Conservation (phyloP, 2,329 filamentous ascomycete species). For the Diaporthe australafricana region DNA sequence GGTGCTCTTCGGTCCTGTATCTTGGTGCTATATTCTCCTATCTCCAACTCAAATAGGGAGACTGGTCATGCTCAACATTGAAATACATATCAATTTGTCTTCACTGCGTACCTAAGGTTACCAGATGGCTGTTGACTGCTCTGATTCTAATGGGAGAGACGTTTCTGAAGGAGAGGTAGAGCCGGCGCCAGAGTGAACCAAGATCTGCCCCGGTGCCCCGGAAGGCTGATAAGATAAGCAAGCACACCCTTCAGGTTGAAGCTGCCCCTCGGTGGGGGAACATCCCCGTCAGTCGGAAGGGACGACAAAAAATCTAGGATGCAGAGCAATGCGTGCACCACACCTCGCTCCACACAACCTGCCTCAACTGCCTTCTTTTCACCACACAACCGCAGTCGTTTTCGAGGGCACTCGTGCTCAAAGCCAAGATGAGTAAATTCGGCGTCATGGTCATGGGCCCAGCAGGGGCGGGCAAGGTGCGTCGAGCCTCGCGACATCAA, state of each 20-base stretch:
- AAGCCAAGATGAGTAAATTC: slow-evolving; percentile 84
- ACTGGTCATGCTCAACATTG: neutral
- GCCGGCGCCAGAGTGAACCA: neutral
- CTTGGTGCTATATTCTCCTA: neutral
- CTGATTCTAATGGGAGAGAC: neutral
- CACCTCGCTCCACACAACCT: neutral
- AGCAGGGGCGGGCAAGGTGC: slow-evolving; percentile 90
- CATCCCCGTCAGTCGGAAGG: slow-evolving; percentile 2
- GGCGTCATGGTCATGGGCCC: slow-evolving; percentile 96
- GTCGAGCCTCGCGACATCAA: slow-evolving; percentile 40
- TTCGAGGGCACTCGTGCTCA: neutral
- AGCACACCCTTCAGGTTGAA: neutral
- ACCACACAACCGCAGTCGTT: neutral
- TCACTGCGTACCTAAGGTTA: neutral
- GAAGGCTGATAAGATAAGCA: slow-evolving; percentile 17
- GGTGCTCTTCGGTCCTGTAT: neutral
- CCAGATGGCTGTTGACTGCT: neutral
- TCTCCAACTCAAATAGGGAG: neutral
- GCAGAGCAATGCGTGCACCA: neutral
- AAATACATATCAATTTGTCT: neutral
- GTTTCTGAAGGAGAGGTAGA: neutral
- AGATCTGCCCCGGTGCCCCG: slow-evolving; percentile 4
- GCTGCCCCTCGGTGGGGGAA: slow-evolving; percentile 25
- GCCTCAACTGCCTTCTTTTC: neutral
- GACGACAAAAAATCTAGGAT: neutral